phyloP scores from a whole-genome alignment of 75 land plant genomes.

The Sequoiadendron giganteum region DNA sequence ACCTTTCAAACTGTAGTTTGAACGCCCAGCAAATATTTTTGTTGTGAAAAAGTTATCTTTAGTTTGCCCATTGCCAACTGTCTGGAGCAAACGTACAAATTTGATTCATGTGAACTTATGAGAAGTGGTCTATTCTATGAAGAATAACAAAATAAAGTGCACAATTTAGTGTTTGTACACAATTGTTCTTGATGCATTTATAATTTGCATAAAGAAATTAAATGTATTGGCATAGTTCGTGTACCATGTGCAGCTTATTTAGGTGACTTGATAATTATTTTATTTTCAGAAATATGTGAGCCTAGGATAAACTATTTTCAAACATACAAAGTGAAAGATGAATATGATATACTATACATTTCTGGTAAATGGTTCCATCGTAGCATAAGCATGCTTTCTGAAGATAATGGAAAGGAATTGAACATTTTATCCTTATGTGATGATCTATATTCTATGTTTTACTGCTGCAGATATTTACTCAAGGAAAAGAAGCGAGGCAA shows the following conservation, averaged over 20 bases:
- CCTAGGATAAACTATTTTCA: not conserved
- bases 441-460: not conserved
- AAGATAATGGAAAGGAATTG: not conserved
- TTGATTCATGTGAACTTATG: not conserved
- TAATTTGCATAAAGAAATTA: not conserved
- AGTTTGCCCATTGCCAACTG: not conserved
- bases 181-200: not conserved
- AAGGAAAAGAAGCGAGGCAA: conserved; percentile 87
- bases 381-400: not conserved
- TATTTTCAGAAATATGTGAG: not conserved
- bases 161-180: not conserved
- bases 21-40: too few relatives aligned
- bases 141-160: not conserved
- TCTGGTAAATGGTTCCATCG: not conserved
- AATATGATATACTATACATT: not conserved
- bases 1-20: too few relatives aligned
- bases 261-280: not conserved
- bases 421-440: not conserved
- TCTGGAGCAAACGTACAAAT: not conserved
- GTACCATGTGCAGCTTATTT: not conserved
- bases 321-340: not conserved
- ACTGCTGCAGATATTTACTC: conserved; percentile 62
- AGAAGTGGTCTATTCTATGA: not conserved
- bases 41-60: not conserved
- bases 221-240: not conserved